phyloP scores from a whole-genome alignment of 495 filamentous ascomycete genomes.

The Xylaria nigripes region DNA sequence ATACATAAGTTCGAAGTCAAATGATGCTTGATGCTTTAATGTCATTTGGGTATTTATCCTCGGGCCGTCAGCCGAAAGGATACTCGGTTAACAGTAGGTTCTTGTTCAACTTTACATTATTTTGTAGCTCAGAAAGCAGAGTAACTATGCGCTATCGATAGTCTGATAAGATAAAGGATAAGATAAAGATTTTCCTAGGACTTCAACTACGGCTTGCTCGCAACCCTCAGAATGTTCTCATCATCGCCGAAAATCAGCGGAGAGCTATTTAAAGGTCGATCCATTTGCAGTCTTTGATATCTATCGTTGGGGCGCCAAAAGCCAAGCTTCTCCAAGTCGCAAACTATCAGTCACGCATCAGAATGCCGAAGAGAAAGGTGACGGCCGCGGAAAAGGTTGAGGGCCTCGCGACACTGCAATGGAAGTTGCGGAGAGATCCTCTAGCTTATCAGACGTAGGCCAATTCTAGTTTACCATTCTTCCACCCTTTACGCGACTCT shows the following conservation, averaged over 20 bases:
- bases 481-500: background rate
- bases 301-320: background rate
- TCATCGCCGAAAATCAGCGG: background rate
- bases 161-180: slow-evolving; percentile 7
- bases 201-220: background rate
- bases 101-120: too few relatives aligned
- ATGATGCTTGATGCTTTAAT: too few relatives aligned
- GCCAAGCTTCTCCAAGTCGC: background rate
- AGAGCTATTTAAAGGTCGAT: background rate
- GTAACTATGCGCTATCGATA: background rate
- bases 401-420: slow-evolving; percentile 44
- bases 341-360: slow-evolving; percentile 11
- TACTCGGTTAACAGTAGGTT: too few relatives aligned
- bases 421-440: slow-evolving; percentile 22
- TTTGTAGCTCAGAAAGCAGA: too few relatives aligned
- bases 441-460: slow-evolving; percentile 20
- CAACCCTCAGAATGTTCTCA: background rate
- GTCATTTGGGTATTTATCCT: too few relatives aligned
- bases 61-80: too few relatives aligned
- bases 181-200: slow-evolving; percentile 20
- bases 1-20: too few relatives aligned
- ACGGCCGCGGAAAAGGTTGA: slow-evolving; percentile 92
- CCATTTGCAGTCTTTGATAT: background rate
- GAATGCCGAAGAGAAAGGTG: slow-evolving; percentile 77
- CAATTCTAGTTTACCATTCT: background rate